phyloP scores from a whole-genome alignment of 2,329 filamentous ascomycete species.

The Mycosphaerella sp. region DNA sequence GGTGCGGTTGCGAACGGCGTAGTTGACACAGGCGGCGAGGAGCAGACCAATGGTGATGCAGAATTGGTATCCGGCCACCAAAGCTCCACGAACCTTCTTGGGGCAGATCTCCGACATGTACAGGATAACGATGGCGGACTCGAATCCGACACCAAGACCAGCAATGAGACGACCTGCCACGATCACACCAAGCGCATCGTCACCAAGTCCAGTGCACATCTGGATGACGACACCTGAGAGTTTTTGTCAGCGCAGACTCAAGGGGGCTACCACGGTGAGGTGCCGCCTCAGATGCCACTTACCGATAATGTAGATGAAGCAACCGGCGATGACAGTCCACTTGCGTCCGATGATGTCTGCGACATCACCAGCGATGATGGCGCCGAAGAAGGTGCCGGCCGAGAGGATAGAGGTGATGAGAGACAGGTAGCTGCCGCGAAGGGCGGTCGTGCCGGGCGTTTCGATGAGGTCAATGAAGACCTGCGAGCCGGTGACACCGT shows the following conservation, averaged over 20 bases:
- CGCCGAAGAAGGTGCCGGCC: constrained; percentile 64
- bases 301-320: constrained; percentile 59
- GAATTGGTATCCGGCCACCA: constrained; percentile 80
- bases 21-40: constrained; percentile 67
- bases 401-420: constrained; percentile 73
- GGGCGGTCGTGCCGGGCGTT: constrained; percentile 33
- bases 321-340: constrained; percentile 65
- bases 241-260: background rate
- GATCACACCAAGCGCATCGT: constrained; percentile 53
- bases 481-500: constrained; percentile 39
- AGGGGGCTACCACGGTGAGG: background rate
- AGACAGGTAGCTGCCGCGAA: constrained; percentile 41
- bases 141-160: constrained; percentile 73
- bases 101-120: constrained; percentile 76
- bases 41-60: constrained; percentile 66
- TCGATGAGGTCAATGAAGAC: constrained; percentile 51
- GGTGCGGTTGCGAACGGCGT: constrained; percentile 57
- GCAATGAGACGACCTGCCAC: constrained; percentile 69
- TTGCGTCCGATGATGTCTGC: constrained; percentile 70
- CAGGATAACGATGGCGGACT: constrained; percentile 71
- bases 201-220: constrained; percentile 42
- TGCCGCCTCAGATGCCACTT: constrained; percentile 11
- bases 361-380: constrained; percentile 69
- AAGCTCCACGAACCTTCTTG: constrained; percentile 59
- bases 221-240: constrained; percentile 54